Conservation (phyloP, 495 filamentous ascomycete genomes). For the Penicillium psychrofluorescens region DNA sequence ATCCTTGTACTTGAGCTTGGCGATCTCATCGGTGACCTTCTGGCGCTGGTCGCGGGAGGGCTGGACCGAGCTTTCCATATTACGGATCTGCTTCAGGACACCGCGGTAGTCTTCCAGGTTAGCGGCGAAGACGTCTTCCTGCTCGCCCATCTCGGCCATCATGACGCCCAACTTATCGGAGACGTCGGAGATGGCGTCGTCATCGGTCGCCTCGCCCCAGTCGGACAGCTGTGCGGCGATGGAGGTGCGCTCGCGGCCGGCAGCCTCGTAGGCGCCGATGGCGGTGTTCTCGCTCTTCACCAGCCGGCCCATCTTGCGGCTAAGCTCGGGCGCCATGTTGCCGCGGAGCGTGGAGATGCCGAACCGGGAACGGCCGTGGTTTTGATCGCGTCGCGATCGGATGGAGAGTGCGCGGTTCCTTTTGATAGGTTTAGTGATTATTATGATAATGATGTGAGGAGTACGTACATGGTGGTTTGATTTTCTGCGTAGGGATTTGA, state of each 20-base stretch:
- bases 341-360: slow-evolving; percentile 76
- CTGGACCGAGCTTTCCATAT: slow-evolving; percentile 89
- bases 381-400: slow-evolving; percentile 41
- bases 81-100: slow-evolving; percentile 80
- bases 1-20: slow-evolving; percentile 81
- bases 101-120: slow-evolving; percentile 75
- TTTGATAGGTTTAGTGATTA: neutral
- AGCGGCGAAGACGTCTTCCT: slow-evolving; percentile 82
- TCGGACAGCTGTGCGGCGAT: slow-evolving; percentile 90
- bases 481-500: too few relatives aligned
- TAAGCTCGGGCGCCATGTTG: slow-evolving; percentile 73
- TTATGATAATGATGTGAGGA: too few relatives aligned
- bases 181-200: slow-evolving; percentile 81
- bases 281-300: slow-evolving; percentile 88
- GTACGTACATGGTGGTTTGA: too few relatives aligned
- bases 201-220: slow-evolving; percentile 85
- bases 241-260: slow-evolving; percentile 69
- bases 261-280: slow-evolving; percentile 74
- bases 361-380: slow-evolving; percentile 52
- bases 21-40: slow-evolving; percentile 86
- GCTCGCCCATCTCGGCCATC: slow-evolving; percentile 82
- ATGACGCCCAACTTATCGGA: slow-evolving; percentile 92
- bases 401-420: slow-evolving; percentile 59
- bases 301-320: slow-evolving; percentile 74
- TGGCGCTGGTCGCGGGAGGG: slow-evolving; percentile 76